phyloP scores from a whole-genome alignment of 2,329 filamentous ascomycete genomes.

The Alternaria brassicae region DNA sequence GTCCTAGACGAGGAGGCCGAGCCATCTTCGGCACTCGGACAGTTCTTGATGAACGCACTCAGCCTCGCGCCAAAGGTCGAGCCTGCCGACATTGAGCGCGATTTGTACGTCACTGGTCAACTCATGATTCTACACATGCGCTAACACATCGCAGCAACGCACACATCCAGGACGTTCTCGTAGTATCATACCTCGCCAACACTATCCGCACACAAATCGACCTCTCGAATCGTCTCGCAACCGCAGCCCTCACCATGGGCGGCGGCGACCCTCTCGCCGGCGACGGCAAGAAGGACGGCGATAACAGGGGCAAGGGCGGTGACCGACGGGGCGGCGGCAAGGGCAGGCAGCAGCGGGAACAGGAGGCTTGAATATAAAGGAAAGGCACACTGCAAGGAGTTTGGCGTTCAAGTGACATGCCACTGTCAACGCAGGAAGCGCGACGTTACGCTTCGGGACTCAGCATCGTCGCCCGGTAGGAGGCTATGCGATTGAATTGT shows the following conservation, averaged over 20 bases:
- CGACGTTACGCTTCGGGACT: neutral
- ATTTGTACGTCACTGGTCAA: conserved; percentile 69
- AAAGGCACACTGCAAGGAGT: conserved; percentile 25
- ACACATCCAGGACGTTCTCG: conserved; percentile 98
- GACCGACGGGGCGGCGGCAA: conserved; percentile 43
- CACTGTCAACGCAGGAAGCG: conserved; percentile 1
- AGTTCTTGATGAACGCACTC: conserved; percentile 93
- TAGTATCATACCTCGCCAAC: conserved; percentile 98
- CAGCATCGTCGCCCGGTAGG: too few species aligned
- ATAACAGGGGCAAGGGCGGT: conserved; percentile 39
- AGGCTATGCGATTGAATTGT: too few species aligned
- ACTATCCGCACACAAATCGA: conserved; percentile 99
- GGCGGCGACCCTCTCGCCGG: conserved; percentile 48
- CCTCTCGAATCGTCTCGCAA: conserved; percentile 91
- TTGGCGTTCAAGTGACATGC: conserved; percentile 30
- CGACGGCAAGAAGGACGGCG: conserved; percentile 45
- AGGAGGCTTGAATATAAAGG: conserved; percentile 41
- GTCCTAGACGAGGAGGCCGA: conserved; percentile 92
- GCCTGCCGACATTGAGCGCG: conserved; percentile 85
- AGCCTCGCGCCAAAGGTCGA: conserved; percentile 95
- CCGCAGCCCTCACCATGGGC: conserved; percentile 59
- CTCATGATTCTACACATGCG: conserved; percentile 3
- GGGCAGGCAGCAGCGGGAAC: conserved; percentile 44
- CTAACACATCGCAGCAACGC: conserved; percentile 73
- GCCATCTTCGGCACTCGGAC: conserved; percentile 88